These are phyloP conservation scores for Boletus tylopilopsis DNA, from an alignment of 768 basidiomycete species.

Conservation along the genomic window DNA sequence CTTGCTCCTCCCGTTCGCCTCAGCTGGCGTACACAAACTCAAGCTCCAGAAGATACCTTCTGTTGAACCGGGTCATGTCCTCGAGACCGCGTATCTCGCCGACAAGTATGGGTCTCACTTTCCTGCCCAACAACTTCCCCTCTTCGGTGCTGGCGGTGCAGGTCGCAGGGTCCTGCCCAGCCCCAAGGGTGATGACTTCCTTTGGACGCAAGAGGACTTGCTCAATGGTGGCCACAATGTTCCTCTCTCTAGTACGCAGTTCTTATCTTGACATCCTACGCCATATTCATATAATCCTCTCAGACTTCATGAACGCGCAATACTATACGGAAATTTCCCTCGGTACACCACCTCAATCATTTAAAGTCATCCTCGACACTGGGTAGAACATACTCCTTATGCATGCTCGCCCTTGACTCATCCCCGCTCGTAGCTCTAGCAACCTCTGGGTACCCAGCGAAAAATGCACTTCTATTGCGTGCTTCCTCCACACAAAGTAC, in stretches of 20 bases:
- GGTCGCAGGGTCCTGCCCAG: constrained; percentile 58
- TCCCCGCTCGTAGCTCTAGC: constrained; percentile 54
- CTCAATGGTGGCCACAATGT: constrained; percentile 76
- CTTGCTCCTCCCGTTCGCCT: constrained; percentile 44
- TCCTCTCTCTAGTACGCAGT: constrained; percentile 65
- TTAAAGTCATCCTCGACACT: constrained; percentile 95
- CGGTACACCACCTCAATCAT: constrained; percentile 81
- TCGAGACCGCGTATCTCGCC: constrained; percentile 83
- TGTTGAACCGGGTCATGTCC: constrained; percentile 53
- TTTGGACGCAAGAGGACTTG: constrained; percentile 77
- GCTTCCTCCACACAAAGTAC: constrained; percentile 94
- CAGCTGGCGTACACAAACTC: constrained; percentile 69
- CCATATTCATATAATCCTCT: background rate
- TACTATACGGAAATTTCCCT: constrained; percentile 87
- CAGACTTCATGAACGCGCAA: constrained; percentile 98
- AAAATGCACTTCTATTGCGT: constrained; percentile 82
- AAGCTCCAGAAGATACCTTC: constrained; percentile 84
- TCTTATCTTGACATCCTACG: background rate
- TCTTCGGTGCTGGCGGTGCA: constrained; percentile 70
- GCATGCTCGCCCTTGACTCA: constrained; percentile 19
- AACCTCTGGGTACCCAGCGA: constrained; percentile 93
- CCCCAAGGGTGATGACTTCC: constrained; percentile 55
- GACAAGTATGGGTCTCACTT: constrained; percentile 77
- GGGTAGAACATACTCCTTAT: constrained; percentile 44
- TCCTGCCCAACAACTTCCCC: constrained; percentile 49